A percentile compares a stretch with the other conserved stretches of the same genome.
These are phyloP conservation scores for Cutaneotrichosporon cyanovorans DNA, from an alignment of 1,284 basidiomycete species.

Conservation along the genomic window DNA sequence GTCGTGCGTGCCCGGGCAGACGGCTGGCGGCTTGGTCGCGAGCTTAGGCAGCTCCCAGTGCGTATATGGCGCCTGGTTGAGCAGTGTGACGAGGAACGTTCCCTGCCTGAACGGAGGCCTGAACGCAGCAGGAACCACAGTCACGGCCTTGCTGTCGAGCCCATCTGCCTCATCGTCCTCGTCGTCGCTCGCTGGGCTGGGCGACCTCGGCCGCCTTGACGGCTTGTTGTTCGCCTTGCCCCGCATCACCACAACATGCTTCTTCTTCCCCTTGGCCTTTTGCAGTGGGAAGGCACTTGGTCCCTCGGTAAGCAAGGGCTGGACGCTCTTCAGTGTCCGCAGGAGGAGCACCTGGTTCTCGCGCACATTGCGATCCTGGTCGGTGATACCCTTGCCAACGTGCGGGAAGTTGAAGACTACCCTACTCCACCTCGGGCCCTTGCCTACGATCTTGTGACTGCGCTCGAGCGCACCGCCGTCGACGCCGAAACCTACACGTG, in stretches of 20 bases:
- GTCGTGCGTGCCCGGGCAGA: conserved; percentile 7
- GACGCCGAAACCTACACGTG: conserved; percentile 68
- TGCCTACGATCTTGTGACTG: conserved; percentile 49
- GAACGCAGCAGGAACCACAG: conserved; percentile 19
- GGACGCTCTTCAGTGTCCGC: conserved; percentile 70
- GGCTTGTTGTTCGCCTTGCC: conserved; percentile 3
- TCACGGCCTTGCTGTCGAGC: conserved; percentile 11
- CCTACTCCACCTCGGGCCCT: conserved; percentile 53
- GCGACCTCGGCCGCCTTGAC: conserved; percentile 8
- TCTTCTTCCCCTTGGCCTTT: conserved; percentile 10
- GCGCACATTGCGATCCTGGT: conserved; percentile 87
- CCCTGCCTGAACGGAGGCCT: conserved; percentile 45
- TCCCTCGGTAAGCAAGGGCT: conserved; percentile 58
- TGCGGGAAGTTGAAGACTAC: conserved; percentile 97
- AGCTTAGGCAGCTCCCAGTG: conserved; percentile 74
- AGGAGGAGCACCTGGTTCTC: conserved; percentile 85
- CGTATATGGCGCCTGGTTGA: conserved; percentile 82
- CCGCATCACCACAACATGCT: neutral
- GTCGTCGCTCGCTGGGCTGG: conserved; percentile 7
- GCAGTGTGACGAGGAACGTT: conserved; percentile 69
- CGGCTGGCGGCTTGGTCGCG: conserved; percentile 53
- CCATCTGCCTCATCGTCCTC: conserved; percentile 48
- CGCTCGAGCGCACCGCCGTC: conserved; percentile 72
- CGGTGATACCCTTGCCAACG: conserved; percentile 84
- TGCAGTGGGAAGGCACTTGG: conserved; percentile 23